Base-by-base conservation (phyloP, 2,329 filamentous ascomycete species). In the Arthrobotrys sinensis region DNA sequence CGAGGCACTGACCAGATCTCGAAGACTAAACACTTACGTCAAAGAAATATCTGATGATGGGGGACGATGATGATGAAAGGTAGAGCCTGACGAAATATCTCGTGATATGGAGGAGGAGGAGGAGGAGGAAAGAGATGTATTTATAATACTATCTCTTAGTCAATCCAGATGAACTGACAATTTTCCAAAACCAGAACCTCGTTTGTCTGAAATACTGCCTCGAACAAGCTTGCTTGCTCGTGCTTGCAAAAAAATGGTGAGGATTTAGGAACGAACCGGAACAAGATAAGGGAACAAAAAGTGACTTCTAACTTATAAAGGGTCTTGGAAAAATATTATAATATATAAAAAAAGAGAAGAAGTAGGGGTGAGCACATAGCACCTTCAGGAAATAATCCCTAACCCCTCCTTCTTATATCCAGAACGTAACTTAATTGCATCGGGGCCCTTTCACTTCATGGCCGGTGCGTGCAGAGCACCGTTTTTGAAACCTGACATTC, bases 321-420 rank as follows among this genome's bases (percentile, higher is more conserved):
- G 5, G 19, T 19, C 28, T 34, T 24, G 12, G 48, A 1, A 14
- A 34, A 38, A 45, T 7, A 2, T 10, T 16, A 2, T 36, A 57
- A 32, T 45, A 72, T 34, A 38, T 45, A 38, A 24, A 5, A 14
- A 36, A 16, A 28, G 46, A 28, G 28, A 24, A 64, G 19, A 28
- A 28, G 38, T 21, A 45, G 52, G 52, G 19, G 34, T 52, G 45
- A 63, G 68, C 68, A 71, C 68, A 71, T 71, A 55, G 68, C 16
- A 28, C 50, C 34, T 60, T 43, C 16, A 43, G 36, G 36, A 60
- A 60, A 24, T 40, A 40, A 60, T 60, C 36, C 45, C 28, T 43
- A 60, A 52, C 60, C 52, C 50, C 53, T 63, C 50, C 52, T 21
- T 67, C 43, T 75, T 69, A 57, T 69, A 69, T 60, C 55, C 53